Percentiles rank a stretch among this genome's conserved stretches.
Conservation (phyloP, 306 rosid species). For the Glycine tomentella region DNA sequence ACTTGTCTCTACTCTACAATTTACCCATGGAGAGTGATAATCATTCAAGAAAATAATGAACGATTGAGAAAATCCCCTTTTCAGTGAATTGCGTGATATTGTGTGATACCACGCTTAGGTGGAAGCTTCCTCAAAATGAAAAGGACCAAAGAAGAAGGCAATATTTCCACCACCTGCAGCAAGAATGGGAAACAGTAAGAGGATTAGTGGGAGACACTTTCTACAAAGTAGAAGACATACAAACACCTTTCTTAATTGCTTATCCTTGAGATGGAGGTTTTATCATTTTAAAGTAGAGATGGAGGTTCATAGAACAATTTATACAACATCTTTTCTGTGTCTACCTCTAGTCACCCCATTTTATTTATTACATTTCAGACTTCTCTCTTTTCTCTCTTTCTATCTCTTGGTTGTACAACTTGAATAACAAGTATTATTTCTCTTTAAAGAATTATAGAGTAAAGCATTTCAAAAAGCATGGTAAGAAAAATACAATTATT, state of each 20-base stretch:
- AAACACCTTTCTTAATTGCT: conserved; percentile 5
- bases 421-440: too few species aligned
- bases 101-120: conserved; percentile 63
- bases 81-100: conserved; percentile 63
- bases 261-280: neutral
- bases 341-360: too few species aligned
- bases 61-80: conserved; percentile 33
- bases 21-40: conserved; percentile 36
- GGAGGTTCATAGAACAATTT: too few species aligned
- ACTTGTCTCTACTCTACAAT: conserved; percentile 36
- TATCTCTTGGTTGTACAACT: too few species aligned
- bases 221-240: conserved; percentile 10
- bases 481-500: neutral
- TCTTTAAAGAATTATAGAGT: neutral
- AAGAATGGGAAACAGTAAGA: conserved; percentile 36
- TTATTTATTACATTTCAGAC: too few species aligned
- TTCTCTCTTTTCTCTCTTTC: too few species aligned
- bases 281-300: neutral
- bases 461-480: neutral
- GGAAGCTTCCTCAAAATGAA: conserved; percentile 65
- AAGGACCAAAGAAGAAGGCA: conserved; percentile 61
- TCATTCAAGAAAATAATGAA: conserved; percentile 31
- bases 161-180: conserved; percentile 59
- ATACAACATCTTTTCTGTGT: too few species aligned
- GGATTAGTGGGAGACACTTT: conserved; percentile 2